These are phyloP conservation scores for Talaromyces verruculosus DNA, from an alignment of 2,329 filamentous ascomycete genomes.

Conservation along the genomic window DNA sequence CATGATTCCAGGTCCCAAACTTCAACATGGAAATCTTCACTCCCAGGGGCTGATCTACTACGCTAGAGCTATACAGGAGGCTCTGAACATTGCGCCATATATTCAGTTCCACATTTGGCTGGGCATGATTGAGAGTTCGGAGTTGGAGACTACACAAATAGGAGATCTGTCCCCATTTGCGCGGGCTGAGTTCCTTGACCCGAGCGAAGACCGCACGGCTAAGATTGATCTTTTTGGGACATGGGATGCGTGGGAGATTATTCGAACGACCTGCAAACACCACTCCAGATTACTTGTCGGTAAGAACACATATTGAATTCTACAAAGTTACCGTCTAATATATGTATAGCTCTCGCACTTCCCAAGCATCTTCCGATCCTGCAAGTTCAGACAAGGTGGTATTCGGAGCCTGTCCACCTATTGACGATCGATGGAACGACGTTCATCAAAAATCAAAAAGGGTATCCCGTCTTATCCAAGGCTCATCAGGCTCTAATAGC, in stretches of 20 bases:
- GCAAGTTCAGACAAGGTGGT: constrained; percentile 60
- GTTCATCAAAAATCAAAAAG: constrained; percentile 60
- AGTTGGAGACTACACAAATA: constrained; percentile 50
- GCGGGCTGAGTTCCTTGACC: constrained; percentile 40
- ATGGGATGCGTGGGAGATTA: constrained; percentile 93
- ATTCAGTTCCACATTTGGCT: constrained; percentile 78
- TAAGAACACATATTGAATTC: constrained; percentile 52
- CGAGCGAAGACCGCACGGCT: constrained; percentile 37
- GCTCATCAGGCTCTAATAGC: constrained; percentile 58
- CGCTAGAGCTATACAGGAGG: constrained; percentile 79
- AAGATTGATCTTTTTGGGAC: constrained; percentile 70
- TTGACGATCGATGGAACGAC: constrained; percentile 54
- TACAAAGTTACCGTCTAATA: background rate
- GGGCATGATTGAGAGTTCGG: constrained; percentile 76
- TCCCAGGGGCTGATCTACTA: constrained; percentile 66
- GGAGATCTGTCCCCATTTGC: constrained; percentile 47
- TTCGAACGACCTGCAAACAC: constrained; percentile 84
- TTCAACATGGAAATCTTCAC: constrained; percentile 56
- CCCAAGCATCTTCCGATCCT: constrained; percentile 60
- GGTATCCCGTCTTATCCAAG: constrained; percentile 60
- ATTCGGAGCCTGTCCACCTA: constrained; percentile 61
- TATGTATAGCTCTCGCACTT: constrained; percentile 54
- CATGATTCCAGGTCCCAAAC: constrained; percentile 73
- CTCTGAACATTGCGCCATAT: constrained; percentile 70
- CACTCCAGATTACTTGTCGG: constrained; percentile 76